Conservation (phyloP, 345 rosid genomes). For the Hevea brasiliensis region DNA sequence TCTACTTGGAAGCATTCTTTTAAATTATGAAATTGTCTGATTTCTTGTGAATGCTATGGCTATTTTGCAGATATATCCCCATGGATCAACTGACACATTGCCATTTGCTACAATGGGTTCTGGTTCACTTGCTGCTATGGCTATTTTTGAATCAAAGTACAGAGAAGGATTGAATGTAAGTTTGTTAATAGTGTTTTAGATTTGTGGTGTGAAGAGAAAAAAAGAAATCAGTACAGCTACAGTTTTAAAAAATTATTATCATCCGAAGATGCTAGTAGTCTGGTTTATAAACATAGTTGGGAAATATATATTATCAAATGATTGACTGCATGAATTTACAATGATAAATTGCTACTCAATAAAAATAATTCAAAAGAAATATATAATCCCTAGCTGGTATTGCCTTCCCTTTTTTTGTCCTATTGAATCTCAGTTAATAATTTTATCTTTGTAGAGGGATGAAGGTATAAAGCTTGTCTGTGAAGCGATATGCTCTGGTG, state of each 20-base stretch:
- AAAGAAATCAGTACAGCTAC: too few relatives aligned
- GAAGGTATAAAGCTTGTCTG: conserved; percentile 71
- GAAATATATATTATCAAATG: too few relatives aligned
- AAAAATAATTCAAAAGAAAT: too few relatives aligned
- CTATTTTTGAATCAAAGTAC: conserved; percentile 74
- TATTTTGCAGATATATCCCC: conserved; percentile 68
- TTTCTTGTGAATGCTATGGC: conserved; percentile 16
- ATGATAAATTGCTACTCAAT: too few relatives aligned
- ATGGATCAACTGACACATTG: conserved; percentile 78
- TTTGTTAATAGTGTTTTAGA: conserved; percentile 1
- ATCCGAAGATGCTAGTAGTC: neutral
- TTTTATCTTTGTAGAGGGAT: conserved; percentile 47
- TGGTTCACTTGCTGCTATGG: conserved; percentile 89
- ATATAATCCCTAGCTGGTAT: too few relatives aligned
- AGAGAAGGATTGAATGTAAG: conserved; percentile 78
- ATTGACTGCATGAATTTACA: too few relatives aligned
- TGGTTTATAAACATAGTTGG: neutral
- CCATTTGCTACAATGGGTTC: conserved; percentile 93
- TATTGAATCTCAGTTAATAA: neutral
- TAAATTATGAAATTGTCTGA: neutral
- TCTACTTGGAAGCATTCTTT: neutral
- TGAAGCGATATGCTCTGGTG: conserved; percentile 68
- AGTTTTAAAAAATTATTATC: neutral
- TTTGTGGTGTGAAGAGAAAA: conserved; percentile 5
- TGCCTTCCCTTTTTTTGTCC: neutral